Evolutionary conservation across 805 yeast species (phyloP), one percentile per base, ranked within the genome.

Genomic region (Lachancea thermotolerans): DNA sequence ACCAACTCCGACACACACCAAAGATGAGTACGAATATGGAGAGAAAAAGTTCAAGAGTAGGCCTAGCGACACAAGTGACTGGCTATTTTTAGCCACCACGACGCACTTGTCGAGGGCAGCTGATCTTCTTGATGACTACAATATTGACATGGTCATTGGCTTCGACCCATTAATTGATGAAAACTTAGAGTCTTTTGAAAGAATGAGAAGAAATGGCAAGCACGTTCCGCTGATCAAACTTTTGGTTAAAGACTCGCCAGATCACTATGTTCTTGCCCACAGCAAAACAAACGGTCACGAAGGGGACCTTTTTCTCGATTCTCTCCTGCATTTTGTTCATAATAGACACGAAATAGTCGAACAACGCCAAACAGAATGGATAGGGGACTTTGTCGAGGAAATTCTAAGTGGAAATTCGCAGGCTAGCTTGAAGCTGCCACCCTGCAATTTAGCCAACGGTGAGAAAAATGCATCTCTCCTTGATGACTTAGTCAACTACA

Each of bases 221-320:
- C 38, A 44, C 18, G 60, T 72, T 1, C 81, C 81, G 1, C 57
- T 77, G 18, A 53, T 77, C 6, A 75, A 73, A 53, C 64, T 77
- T 9, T 48, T 77, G 12, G 69, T 72, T 6, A 38, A 62, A 3
- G 71, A 73, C 49, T 71, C 78, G 0, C 67, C 74, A 15, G 75
- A 73, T 37, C 78, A 77, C 58, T 67, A 63, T 37, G 41, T 56
- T 10, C 36, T 64, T 30, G 40, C 50, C n/a, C 45, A 55, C n/a
- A 41, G 50, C 10, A 42, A 45, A 27, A 7, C 25, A 21, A 51
- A 47, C 43, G 28, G 35, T 12, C 42, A 48, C 6, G 44, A 49
- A 3, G 58, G 57, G 2, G 47, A 46, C 2, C 49, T 49, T 18
- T 44, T 67, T 28, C 56, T 56, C 15, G 49, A 52, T 7, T 70